These are phyloP conservation scores for Cyberlindnera saturnus DNA, from an alignment of 805 yeast genomes.

Conservation along the genomic window DNA sequence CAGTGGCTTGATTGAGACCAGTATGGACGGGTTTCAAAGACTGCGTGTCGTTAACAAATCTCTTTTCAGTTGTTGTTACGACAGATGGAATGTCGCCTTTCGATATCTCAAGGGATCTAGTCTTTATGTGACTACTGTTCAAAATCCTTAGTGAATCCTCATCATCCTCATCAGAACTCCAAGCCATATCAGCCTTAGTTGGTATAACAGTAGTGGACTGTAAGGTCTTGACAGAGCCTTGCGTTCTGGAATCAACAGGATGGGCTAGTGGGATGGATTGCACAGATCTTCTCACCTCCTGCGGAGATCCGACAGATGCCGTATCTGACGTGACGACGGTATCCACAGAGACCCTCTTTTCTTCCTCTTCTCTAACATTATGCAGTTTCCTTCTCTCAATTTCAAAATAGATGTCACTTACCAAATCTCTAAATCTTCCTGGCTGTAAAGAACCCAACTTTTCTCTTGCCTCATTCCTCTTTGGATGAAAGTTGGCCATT, in stretches of 20 bases:
- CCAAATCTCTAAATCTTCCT: slow-evolving; percentile 80
- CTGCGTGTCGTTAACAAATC: neutral
- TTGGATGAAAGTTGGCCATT: slow-evolving; percentile 74
- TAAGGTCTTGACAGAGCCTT: slow-evolving; percentile 31
- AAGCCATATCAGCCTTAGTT: slow-evolving; percentile 73
- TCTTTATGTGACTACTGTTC: slow-evolving; percentile 2
- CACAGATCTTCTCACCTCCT: neutral
- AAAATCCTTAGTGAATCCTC: slow-evolving; percentile 14
- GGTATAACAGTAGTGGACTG: slow-evolving; percentile 76
- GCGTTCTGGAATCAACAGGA: slow-evolving; percentile 5
- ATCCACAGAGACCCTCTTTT: slow-evolving; percentile 2
- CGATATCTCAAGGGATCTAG: slow-evolving; percentile 2
- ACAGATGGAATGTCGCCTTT: slow-evolving; percentile 1
- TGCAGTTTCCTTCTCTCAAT: slow-evolving; percentile 71
- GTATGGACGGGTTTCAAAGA: neutral
- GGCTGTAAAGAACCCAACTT: slow-evolving; percentile 82
- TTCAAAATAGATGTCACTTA: slow-evolving; percentile 82
- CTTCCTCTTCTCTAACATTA: slow-evolving; percentile 1
- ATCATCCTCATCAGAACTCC: slow-evolving; percentile 84
- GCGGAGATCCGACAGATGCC: too few species aligned
- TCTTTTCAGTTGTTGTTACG: neutral
- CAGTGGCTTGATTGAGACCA: neutral
- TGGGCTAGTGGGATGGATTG: neutral
- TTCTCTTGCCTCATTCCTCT: slow-evolving; percentile 92
- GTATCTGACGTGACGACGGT: slow-evolving; percentile 1